Conservation (phyloP, 1,139 yeast genomes). For the Trichomonascaceae sp. region DNA sequence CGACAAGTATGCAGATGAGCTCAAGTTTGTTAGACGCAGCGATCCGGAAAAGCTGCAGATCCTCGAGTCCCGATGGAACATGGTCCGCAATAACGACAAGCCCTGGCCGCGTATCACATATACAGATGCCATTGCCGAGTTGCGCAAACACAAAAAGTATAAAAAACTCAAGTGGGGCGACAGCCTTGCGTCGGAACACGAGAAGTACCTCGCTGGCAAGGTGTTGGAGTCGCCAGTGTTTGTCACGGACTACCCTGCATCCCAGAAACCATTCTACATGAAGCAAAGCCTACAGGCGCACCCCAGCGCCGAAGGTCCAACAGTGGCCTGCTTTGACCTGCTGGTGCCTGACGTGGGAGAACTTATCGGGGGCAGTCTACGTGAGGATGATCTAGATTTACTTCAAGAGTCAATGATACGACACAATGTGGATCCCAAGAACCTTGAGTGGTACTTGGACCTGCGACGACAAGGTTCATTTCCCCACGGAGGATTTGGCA, state of each 20-base stretch:
- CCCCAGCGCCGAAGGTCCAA: slow-evolving; percentile 21
- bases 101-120: slow-evolving; percentile 69
- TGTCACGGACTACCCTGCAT: slow-evolving; percentile 75
- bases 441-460: slow-evolving; percentile 69
- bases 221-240: slow-evolving; percentile 67
- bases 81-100: slow-evolving; percentile 16
- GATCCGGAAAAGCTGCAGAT: slow-evolving; percentile 29
- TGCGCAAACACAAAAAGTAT: slow-evolving; percentile 25
- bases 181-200: slow-evolving; percentile 71
- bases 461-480: slow-evolving; percentile 65
- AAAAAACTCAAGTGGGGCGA: slow-evolving; percentile 51
- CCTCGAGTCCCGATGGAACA: slow-evolving; percentile 23
- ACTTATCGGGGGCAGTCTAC: slow-evolving; percentile 85
- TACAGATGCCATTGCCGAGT: slow-evolving; percentile 51
- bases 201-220: slow-evolving; percentile 72
- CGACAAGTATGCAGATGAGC: slow-evolving; percentile 27
- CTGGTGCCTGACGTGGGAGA: slow-evolving; percentile 91
- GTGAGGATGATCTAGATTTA: slow-evolving; percentile 52
- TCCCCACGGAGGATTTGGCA: slow-evolving; percentile 96
- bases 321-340: slow-evolving; percentile 85
- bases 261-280: slow-evolving; percentile 89
- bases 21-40: slow-evolving; percentile 25
- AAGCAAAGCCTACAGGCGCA: slow-evolving; percentile 27
- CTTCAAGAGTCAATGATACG: slow-evolving; percentile 37
- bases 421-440: slow-evolving; percentile 31